These are phyloP conservation scores for Tieghemostelium lacteum DNA, from an alignment of 78 protist genomes.

Conservation along the genomic window DNA sequence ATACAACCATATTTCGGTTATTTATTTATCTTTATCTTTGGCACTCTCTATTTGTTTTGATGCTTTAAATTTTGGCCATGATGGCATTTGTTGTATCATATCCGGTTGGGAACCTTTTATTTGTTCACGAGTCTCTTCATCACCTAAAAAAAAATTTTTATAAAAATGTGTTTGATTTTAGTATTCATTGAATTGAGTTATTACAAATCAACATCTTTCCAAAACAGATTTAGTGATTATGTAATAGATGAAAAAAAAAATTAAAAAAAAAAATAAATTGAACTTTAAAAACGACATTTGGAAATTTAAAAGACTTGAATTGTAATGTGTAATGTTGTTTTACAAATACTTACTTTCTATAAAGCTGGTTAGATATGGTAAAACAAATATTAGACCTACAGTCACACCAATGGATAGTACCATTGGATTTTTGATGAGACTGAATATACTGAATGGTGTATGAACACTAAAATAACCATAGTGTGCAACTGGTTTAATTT, in stretches of 20 bases:
- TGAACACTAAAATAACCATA: conserved; percentile 12
- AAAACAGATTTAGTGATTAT: not conserved
- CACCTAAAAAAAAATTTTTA: conserved; percentile 2
- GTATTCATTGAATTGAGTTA: not conserved
- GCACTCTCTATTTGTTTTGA: not conserved
- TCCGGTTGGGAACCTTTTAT: conserved; percentile 33
- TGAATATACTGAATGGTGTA: conserved; percentile 48
- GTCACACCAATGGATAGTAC: conserved; percentile 21
- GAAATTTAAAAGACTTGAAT: not conserved
- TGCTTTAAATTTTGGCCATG: conserved; percentile 10
- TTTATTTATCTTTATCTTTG: not conserved
- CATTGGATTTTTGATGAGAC: conserved; percentile 44
- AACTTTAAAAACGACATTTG: not conserved
- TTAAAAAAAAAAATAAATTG: not conserved
- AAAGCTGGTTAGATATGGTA: conserved; percentile 50
- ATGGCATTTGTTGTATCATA: conserved; percentile 22
- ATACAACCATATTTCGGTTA: too few species aligned
- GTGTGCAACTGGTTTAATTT: conserved; percentile 5
- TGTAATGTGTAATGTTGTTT: not conserved
- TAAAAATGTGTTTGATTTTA: not conserved
- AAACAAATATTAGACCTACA: not conserved
- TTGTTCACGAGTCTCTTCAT: conserved; percentile 45
- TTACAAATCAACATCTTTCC: not conserved
- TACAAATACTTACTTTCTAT: conserved; percentile 23
- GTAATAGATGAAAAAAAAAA: too few species aligned